Evolutionary conservation across 495 filamentous ascomycete species (phyloP).

Genomic region (Lentithecium fluviatile): DNA sequence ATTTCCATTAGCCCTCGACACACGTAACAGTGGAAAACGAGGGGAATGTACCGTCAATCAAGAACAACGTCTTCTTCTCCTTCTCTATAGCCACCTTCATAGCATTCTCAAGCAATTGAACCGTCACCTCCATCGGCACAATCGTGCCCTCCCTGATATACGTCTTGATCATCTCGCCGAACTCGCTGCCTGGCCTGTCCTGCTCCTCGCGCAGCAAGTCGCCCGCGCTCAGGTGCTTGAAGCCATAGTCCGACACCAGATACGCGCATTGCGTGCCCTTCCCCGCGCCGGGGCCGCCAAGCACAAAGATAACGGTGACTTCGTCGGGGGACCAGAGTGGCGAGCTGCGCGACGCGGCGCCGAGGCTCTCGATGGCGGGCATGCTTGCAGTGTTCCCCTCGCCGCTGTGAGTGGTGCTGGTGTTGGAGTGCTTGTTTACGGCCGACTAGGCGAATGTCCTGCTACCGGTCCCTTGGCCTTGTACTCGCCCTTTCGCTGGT

Average conservation of each 20-base stretch:
- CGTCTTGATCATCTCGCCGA: conserved; percentile 82
- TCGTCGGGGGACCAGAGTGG: conserved; percentile 77
- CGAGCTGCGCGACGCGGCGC: conserved; percentile 52
- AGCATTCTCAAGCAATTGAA: conserved; percentile 85
- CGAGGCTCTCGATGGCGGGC: conserved; percentile 52
- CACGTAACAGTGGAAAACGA: not conserved
- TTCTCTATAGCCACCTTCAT: conserved; percentile 65
- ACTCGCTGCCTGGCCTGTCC: conserved; percentile 75
- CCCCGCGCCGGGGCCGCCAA: conserved; percentile 74
- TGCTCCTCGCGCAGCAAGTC: conserved; percentile 94
- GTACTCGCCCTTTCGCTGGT: conserved; percentile 52
- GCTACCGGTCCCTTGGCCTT: conserved; percentile 14
- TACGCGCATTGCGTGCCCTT: conserved; percentile 87
- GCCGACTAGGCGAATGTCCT: conserved; percentile 31
- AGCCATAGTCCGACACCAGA: conserved; percentile 84
- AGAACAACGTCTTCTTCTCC: conserved; percentile 60
- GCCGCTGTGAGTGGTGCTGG: too few species aligned
- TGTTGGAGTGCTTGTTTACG: too few species aligned
- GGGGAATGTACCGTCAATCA: conserved; percentile 66
- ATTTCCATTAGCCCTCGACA: not conserved
- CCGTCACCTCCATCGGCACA: conserved; percentile 98
- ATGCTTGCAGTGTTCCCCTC: conserved; percentile 33
- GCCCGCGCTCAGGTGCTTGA: conserved; percentile 88
- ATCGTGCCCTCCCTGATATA: conserved; percentile 93
- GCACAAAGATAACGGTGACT: conserved; percentile 85